Percentiles rank a stretch among this genome's conserved stretches.
These are phyloP conservation scores for Priceomyces carsonii DNA, from an alignment of 805 yeast species.

Conservation along the genomic window DNA sequence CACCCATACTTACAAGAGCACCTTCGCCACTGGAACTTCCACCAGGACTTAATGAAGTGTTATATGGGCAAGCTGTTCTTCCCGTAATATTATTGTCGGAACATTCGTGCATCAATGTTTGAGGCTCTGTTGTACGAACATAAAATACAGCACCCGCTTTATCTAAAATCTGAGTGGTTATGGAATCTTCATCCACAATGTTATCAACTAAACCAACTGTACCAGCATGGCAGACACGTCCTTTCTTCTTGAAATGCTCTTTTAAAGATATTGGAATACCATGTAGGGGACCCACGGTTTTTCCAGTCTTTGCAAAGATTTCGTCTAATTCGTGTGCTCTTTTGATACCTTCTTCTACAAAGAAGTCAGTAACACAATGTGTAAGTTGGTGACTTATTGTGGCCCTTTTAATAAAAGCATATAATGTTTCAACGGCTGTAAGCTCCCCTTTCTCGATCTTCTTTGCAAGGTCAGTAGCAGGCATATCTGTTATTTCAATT, in stretches of 20 bases:
- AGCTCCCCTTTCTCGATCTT: slow-evolving; percentile 41
- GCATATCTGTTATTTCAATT: slow-evolving; percentile 39
- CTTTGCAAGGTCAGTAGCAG: slow-evolving; percentile 25
- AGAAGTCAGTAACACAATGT: slow-evolving; percentile 58
- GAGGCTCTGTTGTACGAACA: slow-evolving; percentile 31
- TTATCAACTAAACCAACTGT: slow-evolving; percentile 21
- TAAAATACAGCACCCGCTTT: slow-evolving; percentile 31
- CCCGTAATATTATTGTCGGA: slow-evolving; percentile 32
- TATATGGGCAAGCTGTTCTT: slow-evolving; percentile 24
- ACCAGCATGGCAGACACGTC: slow-evolving; percentile 58
- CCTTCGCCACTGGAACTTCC: slow-evolving; percentile 60
- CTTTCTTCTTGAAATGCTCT: slow-evolving; percentile 60
- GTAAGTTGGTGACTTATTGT: slow-evolving; percentile 64
- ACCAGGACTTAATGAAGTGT: slow-evolving; percentile 46
- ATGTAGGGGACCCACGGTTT: slow-evolving; percentile 64
- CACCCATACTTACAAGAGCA: slow-evolving; percentile 47
- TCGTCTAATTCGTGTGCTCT: slow-evolving; percentile 62
- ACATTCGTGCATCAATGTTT: slow-evolving; percentile 32
- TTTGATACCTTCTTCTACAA: slow-evolving; percentile 61
- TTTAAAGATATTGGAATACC: slow-evolving; percentile 70
- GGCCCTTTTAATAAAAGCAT: slow-evolving; percentile 67
- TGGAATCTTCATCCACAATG: slow-evolving; percentile 3
- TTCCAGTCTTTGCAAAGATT: slow-evolving; percentile 46
- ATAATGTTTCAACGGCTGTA: slow-evolving; percentile 42
- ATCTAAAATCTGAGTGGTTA: slow-evolving; percentile 17